Percentiles rank a stretch among this genome's conserved stretches.
phyloP scores from a whole-genome alignment of 495 filamentous ascomycete species.

The Hyaloscypha variabilis region DNA sequence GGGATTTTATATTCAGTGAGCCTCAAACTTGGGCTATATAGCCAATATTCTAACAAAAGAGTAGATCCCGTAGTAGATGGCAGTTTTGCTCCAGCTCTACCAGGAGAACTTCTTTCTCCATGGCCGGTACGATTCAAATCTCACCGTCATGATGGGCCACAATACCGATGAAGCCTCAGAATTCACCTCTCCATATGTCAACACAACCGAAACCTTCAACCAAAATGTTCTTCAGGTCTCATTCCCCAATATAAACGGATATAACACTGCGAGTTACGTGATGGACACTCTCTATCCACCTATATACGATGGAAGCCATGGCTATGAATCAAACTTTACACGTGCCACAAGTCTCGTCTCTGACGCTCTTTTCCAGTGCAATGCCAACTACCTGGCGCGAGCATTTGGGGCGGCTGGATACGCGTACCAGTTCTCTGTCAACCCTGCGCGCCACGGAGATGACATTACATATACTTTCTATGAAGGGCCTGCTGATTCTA shows the following conservation, averaged over 20 bases:
- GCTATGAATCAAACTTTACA: conserved; percentile 42
- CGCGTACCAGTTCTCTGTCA: conserved; percentile 61
- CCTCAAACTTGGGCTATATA: too few relatives aligned
- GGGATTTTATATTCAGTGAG: conserved; percentile 49
- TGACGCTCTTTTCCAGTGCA: conserved; percentile 52
- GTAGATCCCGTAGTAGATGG: conserved; percentile 63
- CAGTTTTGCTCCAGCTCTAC: conserved; percentile 54
- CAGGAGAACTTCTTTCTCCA: conserved; percentile 57
- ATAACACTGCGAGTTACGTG: not conserved
- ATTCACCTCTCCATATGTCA: conserved; percentile 1
- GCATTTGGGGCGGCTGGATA: conserved; percentile 51
- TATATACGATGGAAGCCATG: conserved; percentile 40
- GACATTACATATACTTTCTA: conserved; percentile 57
- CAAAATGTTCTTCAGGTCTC: not conserved
- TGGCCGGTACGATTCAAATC: conserved; percentile 53
- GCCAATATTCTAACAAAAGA: too few relatives aligned
- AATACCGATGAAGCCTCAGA: conserved; percentile 54
- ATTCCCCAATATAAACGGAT: not conserved
- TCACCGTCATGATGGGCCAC: conserved; percentile 58
- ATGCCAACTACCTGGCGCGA: conserved; percentile 43
- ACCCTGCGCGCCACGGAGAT: conserved; percentile 54
- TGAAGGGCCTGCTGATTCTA: conserved; percentile 38
- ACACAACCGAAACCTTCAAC: not conserved
- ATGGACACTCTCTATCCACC: conserved; percentile 28
- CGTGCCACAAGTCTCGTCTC: conserved; percentile 36